phyloP scores from a whole-genome alignment of 225 moss, liverwort and hornwort species.

The Bryoerythrophyllum caledonicum region DNA sequence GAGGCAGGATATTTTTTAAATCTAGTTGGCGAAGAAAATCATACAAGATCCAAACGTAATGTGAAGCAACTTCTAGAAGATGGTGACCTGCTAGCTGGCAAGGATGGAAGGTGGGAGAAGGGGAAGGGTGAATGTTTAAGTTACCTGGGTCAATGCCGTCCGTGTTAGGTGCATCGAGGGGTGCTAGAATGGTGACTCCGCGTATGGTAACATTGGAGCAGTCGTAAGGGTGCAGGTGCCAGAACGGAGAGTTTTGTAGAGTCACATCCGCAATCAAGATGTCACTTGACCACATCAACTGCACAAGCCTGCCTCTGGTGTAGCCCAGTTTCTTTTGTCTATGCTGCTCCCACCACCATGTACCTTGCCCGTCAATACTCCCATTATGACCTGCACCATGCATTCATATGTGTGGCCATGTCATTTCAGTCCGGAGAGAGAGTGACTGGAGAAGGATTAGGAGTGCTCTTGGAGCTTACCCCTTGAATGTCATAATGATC shows the following conservation, averaged over 20 bases:
- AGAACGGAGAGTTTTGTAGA: slow-evolving; percentile 62
- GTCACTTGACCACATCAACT: slow-evolving; percentile 68
- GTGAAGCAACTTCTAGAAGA: background rate
- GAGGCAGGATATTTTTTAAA: background rate
- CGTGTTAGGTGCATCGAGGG: slow-evolving; percentile 81
- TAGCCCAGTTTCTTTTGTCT: slow-evolving; percentile 31
- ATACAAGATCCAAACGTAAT: background rate
- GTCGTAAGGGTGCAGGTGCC: slow-evolving; percentile 63
- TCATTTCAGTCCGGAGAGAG: background rate
- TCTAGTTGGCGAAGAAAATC: background rate
- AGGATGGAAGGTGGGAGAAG: background rate
- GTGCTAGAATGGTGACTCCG: slow-evolving; percentile 76
- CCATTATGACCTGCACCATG: slow-evolving; percentile 54
- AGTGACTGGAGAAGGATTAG: background rate
- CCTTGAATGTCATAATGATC: too few relatives aligned
- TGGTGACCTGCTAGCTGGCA: too few relatives aligned
- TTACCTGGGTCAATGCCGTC: slow-evolving; percentile 94
- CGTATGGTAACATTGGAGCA: slow-evolving; percentile 79
- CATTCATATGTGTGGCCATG: background rate
- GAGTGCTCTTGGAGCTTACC: too few relatives aligned
- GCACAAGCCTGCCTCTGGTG: slow-evolving; percentile 54
- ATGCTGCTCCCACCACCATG: slow-evolving; percentile 58
- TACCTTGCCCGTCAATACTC: slow-evolving; percentile 63
- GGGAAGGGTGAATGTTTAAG: background rate
- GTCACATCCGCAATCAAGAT: slow-evolving; percentile 54